phyloP scores from a whole-genome alignment of 495 filamentous ascomycete species.

The Venustampulla echinocandica region DNA sequence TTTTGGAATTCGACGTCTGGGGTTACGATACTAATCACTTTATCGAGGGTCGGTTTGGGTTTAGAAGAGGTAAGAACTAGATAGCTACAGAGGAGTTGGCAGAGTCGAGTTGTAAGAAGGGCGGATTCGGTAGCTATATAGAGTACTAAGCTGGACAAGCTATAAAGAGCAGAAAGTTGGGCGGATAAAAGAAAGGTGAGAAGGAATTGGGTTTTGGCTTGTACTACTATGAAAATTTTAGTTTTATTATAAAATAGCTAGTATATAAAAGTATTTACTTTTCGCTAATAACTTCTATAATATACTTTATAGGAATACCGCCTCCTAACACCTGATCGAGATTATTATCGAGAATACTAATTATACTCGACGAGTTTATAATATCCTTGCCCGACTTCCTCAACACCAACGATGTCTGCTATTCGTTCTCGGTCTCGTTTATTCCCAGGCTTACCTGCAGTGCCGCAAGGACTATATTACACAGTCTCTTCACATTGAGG shows the following conservation, averaged over 20 bases:
- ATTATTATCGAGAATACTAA: constrained; percentile 70
- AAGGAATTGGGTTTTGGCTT: constrained; percentile 94
- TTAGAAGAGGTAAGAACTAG: constrained; percentile 43
- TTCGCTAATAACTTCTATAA: constrained; percentile 90
- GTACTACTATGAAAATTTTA: constrained; percentile 51
- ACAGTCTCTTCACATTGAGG: constrained; percentile 65
- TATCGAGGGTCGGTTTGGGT: constrained; percentile 53
- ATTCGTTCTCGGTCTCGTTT: constrained; percentile 4
- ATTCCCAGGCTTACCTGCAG: constrained; percentile 59
- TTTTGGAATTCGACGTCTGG: constrained; percentile 91
- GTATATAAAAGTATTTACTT: constrained; percentile 39
- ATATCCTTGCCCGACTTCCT: constrained; percentile 34
- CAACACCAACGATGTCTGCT: background rate
- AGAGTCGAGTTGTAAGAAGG: constrained; percentile 68
- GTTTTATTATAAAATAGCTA: background rate
- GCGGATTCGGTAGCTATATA: constrained; percentile 95
- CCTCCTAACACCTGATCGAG: constrained; percentile 73
- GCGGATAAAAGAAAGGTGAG: constrained; percentile 69
- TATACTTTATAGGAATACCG: constrained; percentile 72
- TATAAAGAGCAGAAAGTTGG: constrained; percentile 67
- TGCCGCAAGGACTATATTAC: constrained; percentile 50
- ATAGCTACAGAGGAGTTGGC: constrained; percentile 62
- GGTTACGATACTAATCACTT: constrained; percentile 56
- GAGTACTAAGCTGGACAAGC: constrained; percentile 59
- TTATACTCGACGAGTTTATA: constrained; percentile 36